Evolutionary conservation across 2,329 filamentous ascomycete genomes (phyloP).

Genomic region (Aspergillus neotritici): DNA sequence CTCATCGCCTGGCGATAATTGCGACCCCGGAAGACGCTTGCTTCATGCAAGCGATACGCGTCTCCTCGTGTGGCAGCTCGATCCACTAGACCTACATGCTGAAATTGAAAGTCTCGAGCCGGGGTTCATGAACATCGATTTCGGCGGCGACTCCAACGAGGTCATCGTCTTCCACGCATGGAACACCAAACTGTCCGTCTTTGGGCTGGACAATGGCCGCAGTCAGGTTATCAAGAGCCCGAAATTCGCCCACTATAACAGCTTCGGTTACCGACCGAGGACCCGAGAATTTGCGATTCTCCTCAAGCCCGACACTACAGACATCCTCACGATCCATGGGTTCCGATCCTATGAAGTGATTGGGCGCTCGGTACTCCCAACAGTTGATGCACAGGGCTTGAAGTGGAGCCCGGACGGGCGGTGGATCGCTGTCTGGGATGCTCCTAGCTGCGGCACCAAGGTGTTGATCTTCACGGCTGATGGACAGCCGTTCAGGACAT

Average conservation of each 20-base stretch:
- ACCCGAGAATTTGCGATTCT: constrained; percentile 37
- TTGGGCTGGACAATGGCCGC: constrained; percentile 30
- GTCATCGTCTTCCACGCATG: constrained; percentile 37
- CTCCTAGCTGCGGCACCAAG: constrained; percentile 46
- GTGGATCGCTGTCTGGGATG: constrained; percentile 56
- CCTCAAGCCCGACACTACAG: constrained; percentile 34
- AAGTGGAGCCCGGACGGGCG: constrained; percentile 56
- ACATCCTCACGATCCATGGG: constrained; percentile 38
- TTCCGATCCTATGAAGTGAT: constrained; percentile 31
- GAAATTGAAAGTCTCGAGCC: constrained; percentile 39
- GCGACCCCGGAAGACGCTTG: constrained; percentile 24
- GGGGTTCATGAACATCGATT: constrained; percentile 33
- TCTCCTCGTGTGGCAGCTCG: constrained; percentile 33
- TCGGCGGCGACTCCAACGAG: constrained; percentile 33
- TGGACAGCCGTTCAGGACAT: constrained; percentile 53
- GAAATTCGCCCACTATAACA: constrained; percentile 33
- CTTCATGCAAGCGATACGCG: constrained; percentile 31
- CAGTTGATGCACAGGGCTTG: constrained; percentile 52
- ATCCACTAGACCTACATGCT: constrained; percentile 33
- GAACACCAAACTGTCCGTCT: constrained; percentile 35
- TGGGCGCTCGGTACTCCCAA: constrained; percentile 37
- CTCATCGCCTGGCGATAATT: neutral
- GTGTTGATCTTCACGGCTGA: constrained; percentile 55
- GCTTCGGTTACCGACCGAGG: constrained; percentile 37
- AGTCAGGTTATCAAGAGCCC: constrained; percentile 37